These are phyloP conservation scores for Entophlyctis luteolus DNA, from an alignment of 192 early-diverging fungal genomes.

Conservation along the genomic window DNA sequence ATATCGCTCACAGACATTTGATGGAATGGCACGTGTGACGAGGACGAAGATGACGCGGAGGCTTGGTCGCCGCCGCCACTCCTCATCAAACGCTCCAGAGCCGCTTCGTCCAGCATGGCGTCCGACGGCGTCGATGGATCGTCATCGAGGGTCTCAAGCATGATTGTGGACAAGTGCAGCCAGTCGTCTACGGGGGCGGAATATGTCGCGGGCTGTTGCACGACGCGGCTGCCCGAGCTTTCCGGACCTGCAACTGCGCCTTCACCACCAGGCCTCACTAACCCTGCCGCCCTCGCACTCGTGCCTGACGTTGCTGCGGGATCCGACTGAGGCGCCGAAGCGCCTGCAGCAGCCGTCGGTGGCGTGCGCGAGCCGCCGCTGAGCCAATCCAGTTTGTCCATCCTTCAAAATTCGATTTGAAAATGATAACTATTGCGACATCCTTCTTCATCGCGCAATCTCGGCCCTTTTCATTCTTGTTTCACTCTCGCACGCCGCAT, in stretches of 20 bases:
- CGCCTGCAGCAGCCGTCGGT: too few species aligned
- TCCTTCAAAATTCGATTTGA: too few species aligned
- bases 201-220: not conserved
- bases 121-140: not conserved
- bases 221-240: not conserved
- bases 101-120: not conserved
- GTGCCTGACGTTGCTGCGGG: not conserved
- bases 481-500: too few species aligned
- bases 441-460: too few species aligned
- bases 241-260: not conserved
- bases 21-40: not conserved
- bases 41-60: not conserved
- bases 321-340: too few species aligned
- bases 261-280: not conserved
- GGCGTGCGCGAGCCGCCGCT: too few species aligned
- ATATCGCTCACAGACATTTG: conserved; percentile 1
- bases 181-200: not conserved
- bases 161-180: conserved; percentile 15
- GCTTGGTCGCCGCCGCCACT: not conserved
- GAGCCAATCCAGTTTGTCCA: too few species aligned
- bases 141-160: conserved; percentile 22
- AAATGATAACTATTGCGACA: too few species aligned
- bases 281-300: not conserved
- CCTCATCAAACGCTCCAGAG: not conserved
- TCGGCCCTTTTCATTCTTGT: too few species aligned